Conservation (phyloP, 768 basidiomycete genomes). For the Naganishia randhawae region DNA sequence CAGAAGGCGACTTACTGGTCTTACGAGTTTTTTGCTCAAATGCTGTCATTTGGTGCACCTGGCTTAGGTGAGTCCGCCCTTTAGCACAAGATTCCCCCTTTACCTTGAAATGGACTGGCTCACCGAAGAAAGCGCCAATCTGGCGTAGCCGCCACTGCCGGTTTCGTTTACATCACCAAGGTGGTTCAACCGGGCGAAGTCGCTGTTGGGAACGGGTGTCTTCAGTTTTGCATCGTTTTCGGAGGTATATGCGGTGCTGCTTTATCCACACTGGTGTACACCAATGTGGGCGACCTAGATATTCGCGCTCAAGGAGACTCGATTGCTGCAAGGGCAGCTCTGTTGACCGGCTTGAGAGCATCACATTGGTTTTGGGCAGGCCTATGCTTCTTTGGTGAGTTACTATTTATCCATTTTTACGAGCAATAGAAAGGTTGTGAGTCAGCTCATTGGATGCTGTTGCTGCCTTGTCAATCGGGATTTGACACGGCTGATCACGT, state of each 20-base stretch:
- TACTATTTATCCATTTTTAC: no score
- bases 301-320: neutral
- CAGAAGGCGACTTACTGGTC: neutral
- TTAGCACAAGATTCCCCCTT: neutral
- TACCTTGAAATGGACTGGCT: no score
- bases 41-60: neutral
- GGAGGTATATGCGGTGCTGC: neutral
- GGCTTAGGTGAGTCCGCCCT: neutral
- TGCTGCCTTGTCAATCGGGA: no score
- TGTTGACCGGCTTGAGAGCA: neutral
- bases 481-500: neutral
- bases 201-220: neutral
- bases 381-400: neutral
- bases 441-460: no score
- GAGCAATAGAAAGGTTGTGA: no score
- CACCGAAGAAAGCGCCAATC: no score
- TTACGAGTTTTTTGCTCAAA: neutral
- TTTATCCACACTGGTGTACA: neutral
- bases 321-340: neutral
- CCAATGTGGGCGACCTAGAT: neutral
- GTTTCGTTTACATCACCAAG: neutral
- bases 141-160: neutral
- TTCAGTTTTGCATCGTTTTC: neutral
- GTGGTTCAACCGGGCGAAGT: neutral
- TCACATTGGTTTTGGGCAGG: constrained; percentile 14